These are phyloP conservation scores for Lasiosphaeris hirsuta DNA, from an alignment of 495 filamentous ascomycete genomes.

Conservation along the genomic window DNA sequence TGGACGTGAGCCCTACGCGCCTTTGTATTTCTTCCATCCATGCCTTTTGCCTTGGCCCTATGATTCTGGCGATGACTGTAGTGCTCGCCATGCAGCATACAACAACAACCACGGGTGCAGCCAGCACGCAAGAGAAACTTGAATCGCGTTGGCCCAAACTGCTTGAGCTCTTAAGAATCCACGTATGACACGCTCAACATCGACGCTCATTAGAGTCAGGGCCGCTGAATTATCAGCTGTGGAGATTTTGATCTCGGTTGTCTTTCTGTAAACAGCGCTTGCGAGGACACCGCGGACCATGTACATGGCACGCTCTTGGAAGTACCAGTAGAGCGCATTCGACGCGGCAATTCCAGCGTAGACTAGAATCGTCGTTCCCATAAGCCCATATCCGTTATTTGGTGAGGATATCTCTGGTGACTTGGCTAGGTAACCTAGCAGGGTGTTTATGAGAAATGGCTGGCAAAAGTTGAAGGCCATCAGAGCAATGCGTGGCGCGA, in stretches of 20 bases:
- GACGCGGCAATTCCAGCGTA: constrained; percentile 35
- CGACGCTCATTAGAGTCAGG: constrained; percentile 61
- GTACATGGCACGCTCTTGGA: constrained; percentile 55
- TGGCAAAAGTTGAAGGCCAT: constrained; percentile 57
- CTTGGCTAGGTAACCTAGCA: constrained; percentile 44
- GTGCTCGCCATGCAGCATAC: constrained; percentile 18
- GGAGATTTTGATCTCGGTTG: constrained; percentile 39
- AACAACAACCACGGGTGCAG: constrained; percentile 52
- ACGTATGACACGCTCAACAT: constrained; percentile 36
- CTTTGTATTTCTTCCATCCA: constrained; percentile 42
- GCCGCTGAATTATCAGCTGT: constrained; percentile 50
- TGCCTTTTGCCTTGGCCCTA: constrained; percentile 33
- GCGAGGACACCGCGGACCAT: constrained; percentile 59
- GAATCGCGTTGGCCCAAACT: constrained; percentile 47
- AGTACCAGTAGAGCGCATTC: constrained; percentile 53
- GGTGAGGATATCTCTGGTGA: constrained; percentile 31
- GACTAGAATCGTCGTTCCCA: constrained; percentile 31
- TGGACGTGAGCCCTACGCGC: constrained; percentile 40
- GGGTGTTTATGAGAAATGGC: constrained; percentile 59
- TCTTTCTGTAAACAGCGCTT: constrained; percentile 52
- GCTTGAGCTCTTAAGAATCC: constrained; percentile 31
- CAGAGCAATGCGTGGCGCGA: constrained; percentile 30
- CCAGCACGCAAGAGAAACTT: constrained; percentile 55
- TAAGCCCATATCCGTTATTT: constrained; percentile 44
- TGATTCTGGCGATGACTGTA: constrained; percentile 20